These are phyloP conservation scores for Populus simonii DNA, from an alignment of 345 rosid genomes.

Conservation along the genomic window DNA sequence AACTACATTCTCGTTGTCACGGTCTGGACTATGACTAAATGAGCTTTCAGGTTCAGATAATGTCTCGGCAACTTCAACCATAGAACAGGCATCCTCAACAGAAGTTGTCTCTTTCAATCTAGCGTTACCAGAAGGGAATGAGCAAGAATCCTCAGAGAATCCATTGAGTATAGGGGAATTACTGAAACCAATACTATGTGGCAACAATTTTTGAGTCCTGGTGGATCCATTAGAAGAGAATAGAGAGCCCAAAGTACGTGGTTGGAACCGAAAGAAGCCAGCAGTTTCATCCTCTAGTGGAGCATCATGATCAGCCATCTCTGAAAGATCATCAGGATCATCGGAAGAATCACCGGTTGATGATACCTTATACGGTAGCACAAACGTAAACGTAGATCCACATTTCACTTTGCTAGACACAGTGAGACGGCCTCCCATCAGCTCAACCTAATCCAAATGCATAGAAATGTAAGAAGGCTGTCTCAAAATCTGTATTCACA, in stretches of 20 bases:
- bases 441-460: slow-evolving; percentile 59
- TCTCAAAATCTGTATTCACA: neutral
- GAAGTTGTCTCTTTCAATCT: slow-evolving; percentile 40
- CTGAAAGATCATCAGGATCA: slow-evolving; percentile 76
- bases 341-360: slow-evolving; percentile 52
- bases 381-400: slow-evolving; percentile 91
- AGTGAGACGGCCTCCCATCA: slow-evolving; percentile 92
- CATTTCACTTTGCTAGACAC: slow-evolving; percentile 72
- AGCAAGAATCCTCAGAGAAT: slow-evolving; percentile 32
- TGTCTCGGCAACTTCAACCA: slow-evolving; percentile 40
- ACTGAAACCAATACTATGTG: slow-evolving; percentile 31
- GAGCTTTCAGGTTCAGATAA: slow-evolving; percentile 50
- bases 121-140: slow-evolving; percentile 37
- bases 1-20: slow-evolving; percentile 25
- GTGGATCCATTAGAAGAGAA: slow-evolving; percentile 54
- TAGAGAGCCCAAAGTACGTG: slow-evolving; percentile 54
- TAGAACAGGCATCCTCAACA: slow-evolving; percentile 54
- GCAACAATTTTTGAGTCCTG: slow-evolving; percentile 38
- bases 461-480: slow-evolving; percentile 15
- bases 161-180: slow-evolving; percentile 39
- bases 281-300: slow-evolving; percentile 57
- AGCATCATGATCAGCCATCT: slow-evolving; percentile 57
- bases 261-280: slow-evolving; percentile 79
- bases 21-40: slow-evolving; percentile 35
- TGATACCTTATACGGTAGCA: slow-evolving; percentile 77